Percentiles rank a stretch among this genome's conserved stretches.
phyloP scores from a whole-genome alignment of 176 grass and related monocot genomes.

The Pontederia crassipes region DNA sequence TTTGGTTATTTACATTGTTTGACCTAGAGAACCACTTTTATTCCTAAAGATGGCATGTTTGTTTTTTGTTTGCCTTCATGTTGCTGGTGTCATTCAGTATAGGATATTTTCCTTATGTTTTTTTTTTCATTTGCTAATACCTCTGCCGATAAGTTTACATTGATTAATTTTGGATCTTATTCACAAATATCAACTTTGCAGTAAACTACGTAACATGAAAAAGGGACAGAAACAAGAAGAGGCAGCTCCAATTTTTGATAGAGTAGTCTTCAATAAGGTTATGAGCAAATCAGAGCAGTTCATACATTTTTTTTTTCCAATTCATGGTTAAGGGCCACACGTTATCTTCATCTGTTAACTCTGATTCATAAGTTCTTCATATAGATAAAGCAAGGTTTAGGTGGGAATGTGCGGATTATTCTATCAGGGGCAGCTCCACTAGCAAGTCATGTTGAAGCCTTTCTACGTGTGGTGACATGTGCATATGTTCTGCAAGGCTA shows the following conservation, averaged over 20 bases:
- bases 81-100: no score
- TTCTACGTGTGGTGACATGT: constrained; percentile 89
- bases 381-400: constrained; percentile 83
- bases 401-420: constrained; percentile 68
- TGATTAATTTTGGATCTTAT: neutral
- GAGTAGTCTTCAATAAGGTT: constrained; percentile 93
- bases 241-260: constrained; percentile 73
- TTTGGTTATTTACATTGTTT: no score
- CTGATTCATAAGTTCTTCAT: neutral
- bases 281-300: neutral
- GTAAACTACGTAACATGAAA: constrained; percentile 62
- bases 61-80: no score
- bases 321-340: neutral
- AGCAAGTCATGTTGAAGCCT: constrained; percentile 63
- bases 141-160: no score
- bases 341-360: neutral
- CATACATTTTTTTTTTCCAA: neutral
- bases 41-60: no score
- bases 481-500: constrained; percentile 82
- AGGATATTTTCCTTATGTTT: no score
- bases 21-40: no score
- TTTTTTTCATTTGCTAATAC: no score
- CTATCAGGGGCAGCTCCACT: constrained; percentile 81
- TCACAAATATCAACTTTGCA: constrained; percentile 28
- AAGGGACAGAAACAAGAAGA: constrained; percentile 72